Conservation (phyloP, 208 protist genomes). For the Acanthamoeba healyi region DNA sequence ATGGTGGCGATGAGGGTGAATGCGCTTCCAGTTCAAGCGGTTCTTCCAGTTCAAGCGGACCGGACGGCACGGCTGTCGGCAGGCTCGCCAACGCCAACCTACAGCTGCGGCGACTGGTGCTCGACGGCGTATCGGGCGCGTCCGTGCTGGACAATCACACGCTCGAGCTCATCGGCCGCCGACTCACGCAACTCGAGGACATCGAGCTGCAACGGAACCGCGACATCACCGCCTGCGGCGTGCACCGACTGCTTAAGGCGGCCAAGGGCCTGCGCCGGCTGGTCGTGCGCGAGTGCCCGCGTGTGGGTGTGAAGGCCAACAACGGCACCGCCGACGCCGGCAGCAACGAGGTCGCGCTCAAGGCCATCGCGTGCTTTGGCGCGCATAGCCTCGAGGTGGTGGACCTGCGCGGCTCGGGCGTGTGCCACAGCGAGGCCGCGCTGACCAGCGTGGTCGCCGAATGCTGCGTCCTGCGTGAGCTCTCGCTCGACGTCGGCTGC, state of each 20-base stretch:
- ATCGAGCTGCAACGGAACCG: not conserved
- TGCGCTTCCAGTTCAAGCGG: no score
- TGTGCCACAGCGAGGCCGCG: not conserved
- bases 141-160: not conserved
- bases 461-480: not conserved
- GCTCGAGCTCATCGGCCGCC: not conserved
- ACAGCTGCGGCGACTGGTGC: not conserved
- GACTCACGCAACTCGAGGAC: not conserved
- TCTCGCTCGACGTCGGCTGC: not conserved
- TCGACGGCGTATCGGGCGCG: not conserved
- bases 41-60: no score
- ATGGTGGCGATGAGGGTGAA: not conserved
- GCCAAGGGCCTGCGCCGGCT: not conserved
- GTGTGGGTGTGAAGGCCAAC: not conserved
- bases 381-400: constrained; percentile 11
- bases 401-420: not conserved
- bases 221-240: not conserved
- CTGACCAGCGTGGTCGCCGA: not conserved
- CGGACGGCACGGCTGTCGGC: not conserved
- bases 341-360: not conserved
- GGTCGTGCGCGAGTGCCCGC: not conserved
- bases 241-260: not conserved
- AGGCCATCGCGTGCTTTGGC: not conserved
- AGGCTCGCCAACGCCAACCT: not conserved
- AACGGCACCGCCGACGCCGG: not conserved